Base-by-base conservation (phyloP, 805 yeast genomes). In the Metschnikowia orientalis region DNA sequence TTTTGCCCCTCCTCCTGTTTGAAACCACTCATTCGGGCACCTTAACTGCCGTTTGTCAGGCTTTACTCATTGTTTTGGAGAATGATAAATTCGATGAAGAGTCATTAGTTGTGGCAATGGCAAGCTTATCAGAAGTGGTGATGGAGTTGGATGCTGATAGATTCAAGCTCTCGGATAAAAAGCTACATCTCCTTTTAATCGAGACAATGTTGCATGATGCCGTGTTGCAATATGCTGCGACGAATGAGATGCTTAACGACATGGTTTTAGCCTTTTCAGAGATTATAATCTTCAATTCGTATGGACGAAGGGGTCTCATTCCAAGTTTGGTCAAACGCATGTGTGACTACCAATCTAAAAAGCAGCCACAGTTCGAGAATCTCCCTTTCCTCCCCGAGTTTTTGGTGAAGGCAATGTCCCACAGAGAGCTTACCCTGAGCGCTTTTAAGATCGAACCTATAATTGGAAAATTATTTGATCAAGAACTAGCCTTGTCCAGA, bases 251-350 rank as follows among this genome's bases (percentile, higher is more conserved):
- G 1, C 42, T 65, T 12, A 50, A 57, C 8, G 50, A 45, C 5
- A 38, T 39, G 0, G 49, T 75, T 1, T 45, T 40, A 1, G 32
- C 37, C 12, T 63, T 75, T 32, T 65, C 74, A 2, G 22, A 37
- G 3, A 67, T 73, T 1, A 63, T 80, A 2, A 59, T 79, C 18
- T 44, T 48, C 1, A 67, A 71, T 28, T 59, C 85, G 0, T 66
- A 51, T 34, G 79, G 84, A 0, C 71, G 95, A 54, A 74, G 94
- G 44, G 69, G 82, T 2, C 57, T 88, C 6, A 56, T 86, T 15
- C 89, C 95, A 0, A 46, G 67, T 1, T 51, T 88, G 8, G 64
- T 82, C 7, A 54, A 53, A 17, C 50, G 61, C 5, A 43, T 87
- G 3, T 61, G 68, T 5, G 44, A 52, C 4, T 79, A 65, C 43